Conservation (phyloP, 2,329 filamentous ascomycete genomes). For the Hypoxylon sp. region DNA sequence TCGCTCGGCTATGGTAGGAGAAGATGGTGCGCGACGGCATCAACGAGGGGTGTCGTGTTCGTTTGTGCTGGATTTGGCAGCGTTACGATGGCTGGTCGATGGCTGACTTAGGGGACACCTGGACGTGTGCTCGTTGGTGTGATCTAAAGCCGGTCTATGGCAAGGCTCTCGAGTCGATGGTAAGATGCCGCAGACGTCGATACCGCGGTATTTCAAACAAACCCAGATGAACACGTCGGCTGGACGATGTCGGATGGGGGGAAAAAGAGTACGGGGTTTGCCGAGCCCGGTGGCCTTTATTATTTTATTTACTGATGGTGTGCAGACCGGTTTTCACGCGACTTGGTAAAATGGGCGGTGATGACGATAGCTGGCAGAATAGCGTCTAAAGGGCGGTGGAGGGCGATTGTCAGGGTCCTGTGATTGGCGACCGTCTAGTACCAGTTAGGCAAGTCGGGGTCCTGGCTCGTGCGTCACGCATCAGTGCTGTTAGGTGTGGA, state of each 20-base stretch:
- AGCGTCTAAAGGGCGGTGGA: conserved; percentile 13
- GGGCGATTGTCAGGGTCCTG: conserved; percentile 5
- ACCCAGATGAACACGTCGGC: conserved; percentile 9
- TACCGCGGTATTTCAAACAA: neutral
- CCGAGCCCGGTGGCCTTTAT: conserved; percentile 5
- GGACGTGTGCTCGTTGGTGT: neutral
- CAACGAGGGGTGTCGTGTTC: neutral
- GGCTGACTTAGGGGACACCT: conserved; percentile 10
- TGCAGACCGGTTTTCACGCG: conserved; percentile 23
- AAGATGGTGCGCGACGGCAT: neutral
- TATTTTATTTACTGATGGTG: conserved; percentile 30
- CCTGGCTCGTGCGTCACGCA: conserved; percentile 12
- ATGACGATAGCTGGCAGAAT: conserved; percentile 32
- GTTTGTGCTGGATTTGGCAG: neutral
- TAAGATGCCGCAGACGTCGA: neutral
- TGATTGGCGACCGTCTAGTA: neutral
- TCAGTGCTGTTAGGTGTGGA: neutral
- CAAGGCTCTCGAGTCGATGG: neutral
- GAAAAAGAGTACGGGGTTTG: neutral
- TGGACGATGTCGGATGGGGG: neutral
- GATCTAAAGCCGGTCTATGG: neutral
- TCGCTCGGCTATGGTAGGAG: neutral
- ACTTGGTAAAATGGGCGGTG: conserved; percentile 33
- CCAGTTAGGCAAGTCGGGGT: neutral
- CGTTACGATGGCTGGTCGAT: neutral